Conservation (phyloP, 768 basidiomycete species). For the Hygrocybe punicea region DNA sequence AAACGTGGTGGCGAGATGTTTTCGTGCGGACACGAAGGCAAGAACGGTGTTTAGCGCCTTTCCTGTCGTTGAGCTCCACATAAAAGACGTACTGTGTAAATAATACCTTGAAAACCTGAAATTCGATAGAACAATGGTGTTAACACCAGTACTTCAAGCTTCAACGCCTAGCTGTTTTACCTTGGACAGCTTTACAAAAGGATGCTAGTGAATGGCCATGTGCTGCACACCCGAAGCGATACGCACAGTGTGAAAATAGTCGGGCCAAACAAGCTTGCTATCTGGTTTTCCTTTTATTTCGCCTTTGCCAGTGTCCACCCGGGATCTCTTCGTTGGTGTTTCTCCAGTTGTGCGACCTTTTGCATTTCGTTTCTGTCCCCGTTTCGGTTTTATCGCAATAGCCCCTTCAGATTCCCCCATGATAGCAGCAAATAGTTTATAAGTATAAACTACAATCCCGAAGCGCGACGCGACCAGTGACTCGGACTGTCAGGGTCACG, state of each 20-base stretch:
- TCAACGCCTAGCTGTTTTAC: slow-evolving; percentile 30
- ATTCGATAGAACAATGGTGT: not conserved
- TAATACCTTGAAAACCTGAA: slow-evolving; percentile 37
- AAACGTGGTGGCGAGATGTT: slow-evolving; percentile 78
- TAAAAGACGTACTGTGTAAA: not conserved
- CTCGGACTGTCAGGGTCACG: too few species aligned
- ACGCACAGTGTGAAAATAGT: slow-evolving; percentile 58
- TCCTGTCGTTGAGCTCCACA: not conserved
- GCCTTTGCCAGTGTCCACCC: not conserved
- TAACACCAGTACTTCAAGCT: too few species aligned
- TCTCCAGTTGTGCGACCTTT: not conserved
- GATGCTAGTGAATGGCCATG: not conserved
- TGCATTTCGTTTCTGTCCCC: not conserved
- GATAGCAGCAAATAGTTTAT: too few species aligned
- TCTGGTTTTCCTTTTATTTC: not conserved
- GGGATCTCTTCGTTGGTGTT: not conserved
- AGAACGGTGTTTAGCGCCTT: slow-evolving; percentile 88
- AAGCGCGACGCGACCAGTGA: too few species aligned
- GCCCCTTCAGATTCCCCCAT: too few species aligned
- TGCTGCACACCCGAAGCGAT: slow-evolving; percentile 8
- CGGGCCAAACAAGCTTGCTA: slow-evolving; percentile 47
- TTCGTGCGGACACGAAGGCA: slow-evolving; percentile 79
- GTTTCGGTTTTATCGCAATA: not conserved
- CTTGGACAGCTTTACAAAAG: slow-evolving; percentile 52
- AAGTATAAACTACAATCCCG: too few species aligned